Conservation (phyloP, 179 eudicot genomes). For the Dionaea muscipula region DNA sequence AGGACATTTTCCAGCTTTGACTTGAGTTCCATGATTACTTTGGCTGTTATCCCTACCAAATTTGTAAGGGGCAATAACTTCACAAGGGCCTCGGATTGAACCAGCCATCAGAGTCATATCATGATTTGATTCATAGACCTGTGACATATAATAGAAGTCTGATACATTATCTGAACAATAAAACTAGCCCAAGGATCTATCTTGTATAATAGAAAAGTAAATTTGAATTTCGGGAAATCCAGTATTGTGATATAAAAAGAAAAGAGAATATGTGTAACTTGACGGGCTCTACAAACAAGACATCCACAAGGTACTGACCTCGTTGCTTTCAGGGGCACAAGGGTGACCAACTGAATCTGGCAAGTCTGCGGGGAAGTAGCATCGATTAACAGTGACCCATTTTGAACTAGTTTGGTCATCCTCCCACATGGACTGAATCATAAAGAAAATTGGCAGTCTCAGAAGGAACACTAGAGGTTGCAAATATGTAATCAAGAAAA, state of each 20-base stretch:
- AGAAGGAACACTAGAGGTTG: not conserved
- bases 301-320: constrained; percentile 34
- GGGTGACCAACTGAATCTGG: constrained; percentile 90
- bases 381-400: constrained; percentile 51
- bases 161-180: not conserved
- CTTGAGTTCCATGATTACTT: constrained; percentile 25
- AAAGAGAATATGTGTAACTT: no score
- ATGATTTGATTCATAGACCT: constrained; percentile 84
- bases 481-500: not conserved
- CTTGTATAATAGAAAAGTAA: no score
- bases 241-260: not conserved
- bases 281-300: not conserved
- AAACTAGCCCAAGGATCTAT: no score
- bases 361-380: constrained; percentile 82
- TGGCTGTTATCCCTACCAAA: constrained; percentile 41
- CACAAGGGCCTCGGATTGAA: constrained; percentile 58
- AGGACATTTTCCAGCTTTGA: constrained; percentile 30
- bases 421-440: constrained; percentile 92
- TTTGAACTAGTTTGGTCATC: constrained; percentile 49
- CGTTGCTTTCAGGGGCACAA: constrained; percentile 70
- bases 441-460: not conserved
- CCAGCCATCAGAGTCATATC: constrained; percentile 45
- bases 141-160: constrained; percentile 2
- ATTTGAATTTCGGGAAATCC: no score
- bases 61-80: constrained; percentile 57